Percentiles rank a stretch among this genome's conserved stretches.
Evolutionary conservation across 2,329 filamentous ascomycete genomes (phyloP).

Genomic region (Hypoxylon sp.): DNA sequence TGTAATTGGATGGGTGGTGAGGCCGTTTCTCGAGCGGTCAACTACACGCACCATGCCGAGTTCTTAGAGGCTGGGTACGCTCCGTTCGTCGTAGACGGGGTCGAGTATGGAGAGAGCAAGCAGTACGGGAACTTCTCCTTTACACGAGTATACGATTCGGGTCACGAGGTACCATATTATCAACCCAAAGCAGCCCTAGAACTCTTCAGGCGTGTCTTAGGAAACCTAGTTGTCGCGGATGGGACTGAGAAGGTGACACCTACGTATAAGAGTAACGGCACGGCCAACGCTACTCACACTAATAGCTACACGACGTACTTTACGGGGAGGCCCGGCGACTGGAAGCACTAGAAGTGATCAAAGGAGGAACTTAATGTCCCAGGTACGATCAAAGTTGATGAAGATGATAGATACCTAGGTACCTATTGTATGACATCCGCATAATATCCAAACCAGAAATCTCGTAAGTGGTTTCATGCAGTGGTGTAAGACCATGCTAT

Average conservation of each 20-base stretch:
- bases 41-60: constrained; percentile 63
- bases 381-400: constrained; percentile 2
- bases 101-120: constrained; percentile 77
- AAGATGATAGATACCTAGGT: background rate
- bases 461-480: background rate
- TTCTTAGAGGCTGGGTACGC: constrained; percentile 79
- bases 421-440: background rate
- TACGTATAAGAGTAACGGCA: constrained; percentile 69
- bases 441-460: background rate
- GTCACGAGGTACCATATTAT: constrained; percentile 72
- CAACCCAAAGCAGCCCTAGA: constrained; percentile 72
- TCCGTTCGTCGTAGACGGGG: constrained; percentile 75
- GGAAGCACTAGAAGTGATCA: constrained; percentile 27
- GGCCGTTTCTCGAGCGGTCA: constrained; percentile 74
- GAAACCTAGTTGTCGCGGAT: constrained; percentile 68
- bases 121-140: constrained; percentile 83
- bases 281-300: constrained; percentile 68
- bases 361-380: constrained; percentile 1
- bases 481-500: background rate
- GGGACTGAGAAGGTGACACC: constrained; percentile 62
- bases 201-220: constrained; percentile 72
- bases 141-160: constrained; percentile 74
- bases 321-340: constrained; percentile 49
- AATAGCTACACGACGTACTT: constrained; percentile 72
- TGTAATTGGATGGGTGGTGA: constrained; percentile 83